Evolutionary conservation across 139 green algal species (phyloP).

Genomic region (Chlamydomonas sp.): DNA sequence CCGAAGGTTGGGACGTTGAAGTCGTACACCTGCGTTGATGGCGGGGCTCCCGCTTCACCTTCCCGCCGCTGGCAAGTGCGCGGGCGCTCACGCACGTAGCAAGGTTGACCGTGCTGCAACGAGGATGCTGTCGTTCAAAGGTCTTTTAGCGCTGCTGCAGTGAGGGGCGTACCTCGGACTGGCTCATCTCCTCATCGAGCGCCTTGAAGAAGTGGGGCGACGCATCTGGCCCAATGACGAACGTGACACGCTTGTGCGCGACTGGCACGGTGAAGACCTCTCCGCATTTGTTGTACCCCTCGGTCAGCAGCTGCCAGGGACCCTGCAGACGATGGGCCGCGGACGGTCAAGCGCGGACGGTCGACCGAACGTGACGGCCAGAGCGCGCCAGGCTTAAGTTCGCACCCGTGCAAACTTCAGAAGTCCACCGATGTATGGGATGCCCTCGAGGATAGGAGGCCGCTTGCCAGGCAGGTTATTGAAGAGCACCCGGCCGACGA

Average conservation of each 20-base stretch:
- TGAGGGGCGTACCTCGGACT: conserved; percentile 78
- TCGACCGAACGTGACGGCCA: neutral
- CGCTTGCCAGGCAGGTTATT: conserved; percentile 51
- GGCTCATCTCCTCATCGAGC: conserved; percentile 90
- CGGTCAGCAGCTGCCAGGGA: conserved; percentile 88
- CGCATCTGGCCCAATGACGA: conserved; percentile 93
- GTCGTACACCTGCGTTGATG: conserved; percentile 88
- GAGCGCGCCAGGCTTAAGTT: neutral
- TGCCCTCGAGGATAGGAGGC: conserved; percentile 86
- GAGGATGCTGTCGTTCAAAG: neutral
- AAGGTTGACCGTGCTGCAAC: neutral
- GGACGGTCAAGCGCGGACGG: conserved; percentile 10
- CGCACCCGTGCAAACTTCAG: conserved; percentile 91
- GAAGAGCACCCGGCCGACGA: conserved; percentile 48
- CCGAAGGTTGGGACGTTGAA: conserved; percentile 99
- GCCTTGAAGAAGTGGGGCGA: conserved; percentile 97
- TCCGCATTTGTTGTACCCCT: conserved; percentile 85
- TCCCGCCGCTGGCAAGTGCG: no score
- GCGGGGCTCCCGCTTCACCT: neutral
- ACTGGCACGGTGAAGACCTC: conserved; percentile 98
- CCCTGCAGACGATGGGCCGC: conserved; percentile 59
- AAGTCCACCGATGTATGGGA: conserved; percentile 95
- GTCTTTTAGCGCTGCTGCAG: no score
- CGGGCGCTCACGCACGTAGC: neutral
- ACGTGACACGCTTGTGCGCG: conserved; percentile 96